Evolutionary conservation across 2,329 filamentous ascomycete species (phyloP), one percentile per base, ranked within the genome.

Genomic region (Didymella lethalis): DNA sequence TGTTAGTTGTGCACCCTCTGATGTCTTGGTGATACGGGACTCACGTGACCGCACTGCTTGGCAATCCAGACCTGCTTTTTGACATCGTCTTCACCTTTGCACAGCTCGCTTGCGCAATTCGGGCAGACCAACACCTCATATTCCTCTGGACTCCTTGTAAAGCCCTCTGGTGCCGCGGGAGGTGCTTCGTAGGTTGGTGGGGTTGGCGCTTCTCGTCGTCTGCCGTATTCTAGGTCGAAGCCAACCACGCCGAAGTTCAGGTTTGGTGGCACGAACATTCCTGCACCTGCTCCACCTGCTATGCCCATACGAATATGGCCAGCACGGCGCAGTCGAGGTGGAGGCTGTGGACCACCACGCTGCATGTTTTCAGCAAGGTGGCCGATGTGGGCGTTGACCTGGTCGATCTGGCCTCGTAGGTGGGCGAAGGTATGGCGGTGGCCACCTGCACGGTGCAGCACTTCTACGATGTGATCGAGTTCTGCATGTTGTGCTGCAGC

Each of bases 51-150:
- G 75, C 95, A 99, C 50, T 85, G 85, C 77, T 93, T 97, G 34
- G 95, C 84, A 0, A 95, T 90, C 93, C 93, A 98, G 62, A 98
- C 94, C 69, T 97, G 90, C 72, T 91, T 88, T 77, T 96, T 93
- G 32, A 81, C 74, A 28, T 85, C 81, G 23, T 83, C 82, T 0
- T 87, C 87, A 14, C 93, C 90, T 49, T 89, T 87, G 6, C 92
- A 90, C 16, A 99, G 80, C 77, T 98, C 94, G 58, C 91, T 85
- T 18, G 90, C 88, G 69, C 95, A 99, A 58, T 91, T 91, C 0
- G 94, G 91, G 74, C 95, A 99, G 1, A 97, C 83, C 2, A 94
- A 84, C 0, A 90, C 82, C 36, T 90, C 85, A 16, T 92, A 87
- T 34, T 92, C 89, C 38, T 81, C 85, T 0, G 91, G 90, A 48